Evolutionary conservation across 371 early-diverging fungal species (phyloP), one percentile per base, ranked within the genome.

Genomic region (Coelomomyces lativittatus): DNA sequence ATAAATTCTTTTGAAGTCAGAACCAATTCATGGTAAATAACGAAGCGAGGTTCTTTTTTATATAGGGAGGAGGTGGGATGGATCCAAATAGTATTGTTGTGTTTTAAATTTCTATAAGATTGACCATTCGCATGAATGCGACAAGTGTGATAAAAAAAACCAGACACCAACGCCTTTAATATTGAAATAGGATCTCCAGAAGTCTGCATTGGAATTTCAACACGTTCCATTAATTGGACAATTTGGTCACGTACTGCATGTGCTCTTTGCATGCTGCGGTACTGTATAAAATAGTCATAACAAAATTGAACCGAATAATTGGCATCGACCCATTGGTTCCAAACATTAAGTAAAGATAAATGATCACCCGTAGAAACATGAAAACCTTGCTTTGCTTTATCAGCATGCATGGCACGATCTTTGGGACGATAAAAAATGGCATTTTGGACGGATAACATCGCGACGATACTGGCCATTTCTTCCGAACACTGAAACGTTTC

Each of bases 211-310:
- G 78, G 67, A 0, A 91, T 83, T 56, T 95, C 91, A 0, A 88
- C 83, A 15, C 93, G 81, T 56, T 92, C 93, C 75, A 91, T 76
- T 40, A 95, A 60, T 5, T 79, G 81, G 10, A 89, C 75, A 27
- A 97, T 66, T 60, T 97, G 96, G 53, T 93, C 93, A 2, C 97
- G 81, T 15, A 93, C 81, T 56, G 89, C 88, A 41, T 88, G 79
- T 4, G 91, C 95, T 12, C 86, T 73, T 27, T 80, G 82, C 77
- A 97, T 72, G 28, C 89, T 83, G 28, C 85, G 73, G 55, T 85
- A 79, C 56, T 93, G 91, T 49, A 95, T 77, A 64, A 83, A 97
- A 61, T 95, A 91, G 51, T 95, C 92, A 53, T 78, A 80, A 63
- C 95, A 95, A 91, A 91, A 97, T 50, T 85, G 82, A 47, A 79